These are phyloP conservation scores for Zoysia matrella DNA, from an alignment of 202 grass and related monocot species.

Conservation along the genomic window DNA sequence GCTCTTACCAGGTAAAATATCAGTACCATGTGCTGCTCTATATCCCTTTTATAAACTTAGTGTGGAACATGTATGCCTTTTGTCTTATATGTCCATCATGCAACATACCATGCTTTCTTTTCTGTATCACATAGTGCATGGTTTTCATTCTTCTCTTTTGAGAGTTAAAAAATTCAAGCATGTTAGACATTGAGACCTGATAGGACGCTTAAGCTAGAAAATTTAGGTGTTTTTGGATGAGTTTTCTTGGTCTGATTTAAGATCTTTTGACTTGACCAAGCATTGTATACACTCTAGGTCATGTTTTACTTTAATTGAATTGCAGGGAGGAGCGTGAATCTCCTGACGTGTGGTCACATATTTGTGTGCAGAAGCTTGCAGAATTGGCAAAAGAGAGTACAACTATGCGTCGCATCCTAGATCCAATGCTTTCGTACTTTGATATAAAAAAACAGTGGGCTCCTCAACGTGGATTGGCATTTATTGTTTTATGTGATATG, in stretches of 20 bases:
- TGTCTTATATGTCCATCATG: too few species aligned
- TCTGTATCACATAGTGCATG: not conserved
- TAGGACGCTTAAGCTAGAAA: not conserved
- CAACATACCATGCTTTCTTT: too few species aligned
- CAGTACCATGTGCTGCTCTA: slow-evolving; percentile 27
- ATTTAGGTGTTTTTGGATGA: not conserved
- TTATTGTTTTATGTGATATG: slow-evolving; percentile 90
- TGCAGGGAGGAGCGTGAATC: slow-evolving; percentile 79
- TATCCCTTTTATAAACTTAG: not conserved
- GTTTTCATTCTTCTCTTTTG: not conserved
- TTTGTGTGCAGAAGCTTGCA: slow-evolving; percentile 90
- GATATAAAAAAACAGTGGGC: slow-evolving; percentile 82
- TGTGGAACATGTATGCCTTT: too few species aligned
- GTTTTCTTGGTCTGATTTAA: not conserved
- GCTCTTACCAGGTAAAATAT: slow-evolving; percentile 61
- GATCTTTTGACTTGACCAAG: not conserved
- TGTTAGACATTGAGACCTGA: not conserved
- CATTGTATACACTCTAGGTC: slow-evolving; percentile 3
- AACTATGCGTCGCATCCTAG: slow-evolving; percentile 79
- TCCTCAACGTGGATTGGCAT: slow-evolving; percentile 73
- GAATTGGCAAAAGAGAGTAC: slow-evolving; percentile 92
- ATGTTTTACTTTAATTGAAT: slow-evolving; percentile 41
- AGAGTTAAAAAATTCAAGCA: slow-evolving; percentile 5
- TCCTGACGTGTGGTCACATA: slow-evolving; percentile 80
- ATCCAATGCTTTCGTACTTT: slow-evolving; percentile 86